A percentile compares a stretch with the other conserved stretches of the same genome.
Conservation (phyloP, 2,329 filamentous ascomycete species). For the Cercospora sp. region DNA sequence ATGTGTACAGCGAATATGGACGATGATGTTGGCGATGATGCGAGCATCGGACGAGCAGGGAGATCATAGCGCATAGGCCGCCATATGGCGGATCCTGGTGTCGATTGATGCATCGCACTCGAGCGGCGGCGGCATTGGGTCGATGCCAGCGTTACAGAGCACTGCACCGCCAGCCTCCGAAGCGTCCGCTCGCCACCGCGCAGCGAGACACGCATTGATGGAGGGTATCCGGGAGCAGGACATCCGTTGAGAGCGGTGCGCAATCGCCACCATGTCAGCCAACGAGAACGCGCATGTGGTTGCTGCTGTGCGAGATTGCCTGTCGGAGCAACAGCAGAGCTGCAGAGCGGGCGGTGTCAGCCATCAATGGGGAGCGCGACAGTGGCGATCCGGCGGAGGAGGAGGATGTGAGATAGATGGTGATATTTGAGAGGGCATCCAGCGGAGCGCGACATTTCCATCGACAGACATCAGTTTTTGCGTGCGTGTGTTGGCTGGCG, state of each 20-base stretch:
- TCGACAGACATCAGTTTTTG: background rate
- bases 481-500: background rate
- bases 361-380: background rate
- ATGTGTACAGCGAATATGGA: background rate
- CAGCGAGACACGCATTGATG: background rate
- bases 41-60: background rate
- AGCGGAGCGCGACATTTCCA: background rate
- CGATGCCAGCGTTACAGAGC: slow-evolving; percentile 12
- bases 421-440: background rate
- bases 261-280: background rate
- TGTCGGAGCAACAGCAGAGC: background rate
- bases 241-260: background rate
- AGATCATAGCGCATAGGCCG: background rate
- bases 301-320: slow-evolving; percentile 1
- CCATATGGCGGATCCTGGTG: background rate
- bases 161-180: background rate
- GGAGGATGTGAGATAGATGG: background rate
- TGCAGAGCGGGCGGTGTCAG: background rate
- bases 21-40: background rate
- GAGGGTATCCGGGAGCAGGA: background rate
- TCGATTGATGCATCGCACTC: background rate
- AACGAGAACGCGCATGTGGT: slow-evolving; percentile 6
- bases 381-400: no score
- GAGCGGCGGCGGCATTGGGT: background rate
- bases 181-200: slow-evolving; percentile 2